Percentiles rank a stretch among this genome's conserved stretches.
Evolutionary conservation across 768 basidiomycete species (phyloP).

Genomic region (Cyclocybe aegerita): DNA sequence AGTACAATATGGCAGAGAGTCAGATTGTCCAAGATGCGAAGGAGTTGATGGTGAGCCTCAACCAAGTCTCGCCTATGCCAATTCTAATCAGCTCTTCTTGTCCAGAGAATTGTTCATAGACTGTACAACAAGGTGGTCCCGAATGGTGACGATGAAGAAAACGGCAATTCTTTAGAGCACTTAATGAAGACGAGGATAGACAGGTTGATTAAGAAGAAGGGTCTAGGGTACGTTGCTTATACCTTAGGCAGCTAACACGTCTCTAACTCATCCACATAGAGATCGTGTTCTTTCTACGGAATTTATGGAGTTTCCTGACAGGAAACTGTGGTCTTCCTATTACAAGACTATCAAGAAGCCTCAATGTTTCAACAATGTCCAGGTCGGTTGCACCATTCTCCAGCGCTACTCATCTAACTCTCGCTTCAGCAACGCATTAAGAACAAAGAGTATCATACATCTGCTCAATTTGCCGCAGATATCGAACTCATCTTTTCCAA

Average conservation of each 20-base stretch:
- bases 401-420: conserved; percentile 7
- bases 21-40: conserved; percentile 82
- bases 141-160: conserved; percentile 39
- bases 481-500: conserved; percentile 91
- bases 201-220: conserved; percentile 72
- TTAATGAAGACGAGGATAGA: conserved; percentile 68
- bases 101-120: conserved; percentile 51
- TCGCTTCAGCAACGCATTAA: conserved; percentile 70
- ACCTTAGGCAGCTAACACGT: neutral
- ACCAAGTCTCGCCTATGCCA: neutral
- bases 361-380: conserved; percentile 74
- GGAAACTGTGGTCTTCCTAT: conserved; percentile 76
- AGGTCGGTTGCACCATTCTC: conserved; percentile 44
- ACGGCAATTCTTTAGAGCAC: conserved; percentile 54
- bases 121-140: conserved; percentile 46
- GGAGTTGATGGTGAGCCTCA: conserved; percentile 63
- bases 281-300: conserved; percentile 67
- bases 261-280: conserved; percentile 30
- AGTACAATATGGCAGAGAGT: conserved; percentile 81
- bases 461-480: conserved; percentile 77
- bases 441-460: conserved; percentile 69
- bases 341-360: conserved; percentile 80
- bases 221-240: conserved; percentile 53
- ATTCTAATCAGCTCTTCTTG: conserved; percentile 3
- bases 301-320: conserved; percentile 85